Evolutionary conservation across 352 stramenopile genomes (phyloP), one percentile per base, ranked within the genome.

Genomic region (Phytophthora vignae): DNA sequence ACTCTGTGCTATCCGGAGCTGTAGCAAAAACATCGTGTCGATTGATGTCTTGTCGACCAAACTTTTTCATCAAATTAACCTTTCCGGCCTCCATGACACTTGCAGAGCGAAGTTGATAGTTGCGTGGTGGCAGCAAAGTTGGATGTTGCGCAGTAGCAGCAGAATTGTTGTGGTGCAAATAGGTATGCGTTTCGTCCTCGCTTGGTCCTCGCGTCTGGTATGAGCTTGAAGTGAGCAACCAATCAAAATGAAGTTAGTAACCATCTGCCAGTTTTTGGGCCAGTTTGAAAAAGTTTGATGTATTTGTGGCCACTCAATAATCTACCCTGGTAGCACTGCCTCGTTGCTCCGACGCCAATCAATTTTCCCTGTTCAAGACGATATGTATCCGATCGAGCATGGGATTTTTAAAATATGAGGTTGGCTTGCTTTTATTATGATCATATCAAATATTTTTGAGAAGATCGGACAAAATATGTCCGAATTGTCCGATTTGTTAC

Each of bases 21-120:
- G 36, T 48, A 5, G 25, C 3, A 61, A 68, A 56, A 11, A 68
- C 61, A 17, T 68, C 61, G 10, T 27, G 50, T 25, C 49, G 10
- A 0, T 52, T 25, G n/a, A 56, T 40, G 11, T 38, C 22, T 9
- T 38, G 36, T 6, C 40, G 3, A 8, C 60, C 50, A 19, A 31
- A 61, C n/a, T 50, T 46, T 9, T 17, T 11, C 15, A 31, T 10
- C 3, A 68, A 22, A 29, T 62, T 17, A 8, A 61, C 4, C 61
- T 50, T 68, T 1, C 61, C 12, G 4, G 38, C 1, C 27, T 56
- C 38, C 61, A 61, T 62, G 38, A 46, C 38, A 46, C 4, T 46
- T 3, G 38, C 6, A 8, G 12, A 46, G 38, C 14, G 14, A 46
- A 46, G 4, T 46, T 46, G 38, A 14, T n/a, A n/a, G 38, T 46